Evolutionary conservation across 768 basidiomycete species (phyloP), one percentile per base, ranked within the genome.

Genomic region (Mrakia gelida): DNA sequence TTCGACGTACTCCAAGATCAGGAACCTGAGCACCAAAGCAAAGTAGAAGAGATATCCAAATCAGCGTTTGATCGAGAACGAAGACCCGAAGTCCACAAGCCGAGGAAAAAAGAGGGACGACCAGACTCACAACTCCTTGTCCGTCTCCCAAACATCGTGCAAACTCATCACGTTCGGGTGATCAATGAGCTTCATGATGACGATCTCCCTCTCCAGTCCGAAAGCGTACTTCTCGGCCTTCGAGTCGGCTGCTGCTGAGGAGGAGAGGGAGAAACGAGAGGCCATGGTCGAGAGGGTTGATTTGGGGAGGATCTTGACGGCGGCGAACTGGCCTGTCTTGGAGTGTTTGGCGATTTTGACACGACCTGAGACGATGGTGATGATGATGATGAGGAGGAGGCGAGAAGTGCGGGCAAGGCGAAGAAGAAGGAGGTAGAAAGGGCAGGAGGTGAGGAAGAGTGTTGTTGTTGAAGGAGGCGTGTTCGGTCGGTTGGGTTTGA

Each of bases 121-220:
- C n/a, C n/a, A n/a, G n/a, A 84, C 86, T 84, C 90, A 97, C 80
- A 96, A 89, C 78, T 95, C 91, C 43, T 89, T 88, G 6, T 91
- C 91, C 0, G 94, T 95, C 85, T 98, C 95, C 94, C 93, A 98
- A 80, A 98, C 95, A 83, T 98, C 95, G 86, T 94, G 95, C 43
- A 98, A 89, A 76, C 90, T 91, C 89, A 97, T 89, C 80, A 98
- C 90, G 84, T 96, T 95, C 2, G 95, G 95, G 83, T 98, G 94
- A 80, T 95, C 91, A 80, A 97, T 91, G 80, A 97, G 90, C 84
- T 97, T 98, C 95, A 98, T 95, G 82, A 97, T 91, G 79, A 95
- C 93, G 72, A 97, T 96, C 85, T 98, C 95, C 79, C 94, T 89
- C 84, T 96, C 92, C 79, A 97, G 90, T 68, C 91, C 90, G 78